Evolutionary conservation across 2,329 filamentous ascomycete genomes (phyloP).

Genomic region (Iodosphaeria phyllophila): DNA sequence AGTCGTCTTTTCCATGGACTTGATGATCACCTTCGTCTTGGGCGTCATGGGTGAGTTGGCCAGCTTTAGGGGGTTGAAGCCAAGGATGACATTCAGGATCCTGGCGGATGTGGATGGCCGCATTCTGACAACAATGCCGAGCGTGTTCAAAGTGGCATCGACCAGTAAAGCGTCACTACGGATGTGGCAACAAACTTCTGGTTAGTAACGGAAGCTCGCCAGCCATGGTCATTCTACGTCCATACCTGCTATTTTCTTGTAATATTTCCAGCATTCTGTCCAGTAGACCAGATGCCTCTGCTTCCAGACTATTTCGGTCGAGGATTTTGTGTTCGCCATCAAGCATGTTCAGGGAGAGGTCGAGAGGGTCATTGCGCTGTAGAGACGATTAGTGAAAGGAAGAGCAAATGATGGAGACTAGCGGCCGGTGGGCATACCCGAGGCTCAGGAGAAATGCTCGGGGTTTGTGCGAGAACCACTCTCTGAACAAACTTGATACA

Average conservation of each 20-base stretch:
- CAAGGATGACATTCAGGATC: conserved; percentile 69
- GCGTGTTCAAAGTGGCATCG: conserved; percentile 77
- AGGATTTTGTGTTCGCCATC: conserved; percentile 69
- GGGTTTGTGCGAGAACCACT: conserved; percentile 80
- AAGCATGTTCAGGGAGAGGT: conserved; percentile 75
- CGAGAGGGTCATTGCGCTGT: conserved; percentile 31
- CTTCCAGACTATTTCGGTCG: conserved; percentile 65
- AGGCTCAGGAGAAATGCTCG: conserved; percentile 63
- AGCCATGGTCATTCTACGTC: background rate
- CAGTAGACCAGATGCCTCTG: conserved; percentile 76
- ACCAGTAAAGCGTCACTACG: conserved; percentile 69
- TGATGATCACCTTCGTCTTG: conserved; percentile 63
- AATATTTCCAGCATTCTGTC: conserved; percentile 74
- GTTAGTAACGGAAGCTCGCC: conserved; percentile 5
- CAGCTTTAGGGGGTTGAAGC: conserved; percentile 78
- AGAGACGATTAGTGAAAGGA: conserved; percentile 7
- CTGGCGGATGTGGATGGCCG: conserved; percentile 68
- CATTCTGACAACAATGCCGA: conserved; percentile 66
- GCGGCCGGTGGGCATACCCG: conserved; percentile 57
- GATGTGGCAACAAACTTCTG: conserved; percentile 5
- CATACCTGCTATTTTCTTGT: conserved; percentile 72
- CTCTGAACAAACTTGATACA: conserved; percentile 96
- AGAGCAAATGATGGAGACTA: conserved; percentile 4
- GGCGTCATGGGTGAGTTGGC: conserved; percentile 61
- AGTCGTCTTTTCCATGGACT: conserved; percentile 89